These are phyloP conservation scores for Dictyostelium capitatum DNA, from an alignment of 78 protist genomes.

Conservation along the genomic window DNA sequence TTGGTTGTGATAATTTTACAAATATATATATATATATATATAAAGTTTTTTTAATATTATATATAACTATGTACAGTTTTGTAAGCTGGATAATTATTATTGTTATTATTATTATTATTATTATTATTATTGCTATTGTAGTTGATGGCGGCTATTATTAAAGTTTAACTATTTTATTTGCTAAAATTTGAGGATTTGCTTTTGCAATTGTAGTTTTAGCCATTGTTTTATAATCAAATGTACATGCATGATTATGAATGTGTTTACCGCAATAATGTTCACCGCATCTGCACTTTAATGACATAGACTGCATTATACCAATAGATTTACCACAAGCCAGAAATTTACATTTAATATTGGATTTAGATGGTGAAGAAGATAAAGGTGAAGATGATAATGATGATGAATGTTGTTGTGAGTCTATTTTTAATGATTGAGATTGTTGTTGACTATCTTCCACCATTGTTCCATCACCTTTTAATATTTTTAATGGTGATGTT, in stretches of 20 bases:
- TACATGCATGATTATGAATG: conserved; percentile 61
- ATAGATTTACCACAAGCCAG: conserved; percentile 29
- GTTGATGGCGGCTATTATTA: neutral
- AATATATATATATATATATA: no score
- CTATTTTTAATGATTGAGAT: neutral
- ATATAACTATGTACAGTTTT: no score
- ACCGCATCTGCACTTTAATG: conserved; percentile 69
- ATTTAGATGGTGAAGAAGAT: conserved; percentile 33
- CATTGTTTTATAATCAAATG: conserved; percentile 58
- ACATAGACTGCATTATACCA: conserved; percentile 19
- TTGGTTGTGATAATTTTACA: no score
- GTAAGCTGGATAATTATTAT: no score
- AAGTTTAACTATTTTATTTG: conserved; percentile 71
- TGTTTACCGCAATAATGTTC: conserved; percentile 58
- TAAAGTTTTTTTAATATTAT: no score
- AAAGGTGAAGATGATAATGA: conserved; percentile 11
- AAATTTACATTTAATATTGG: conserved; percentile 26
- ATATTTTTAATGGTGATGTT: conserved; percentile 20
- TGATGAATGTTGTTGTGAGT: neutral
- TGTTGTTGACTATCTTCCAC: neutral
- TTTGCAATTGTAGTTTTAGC: conserved; percentile 61
- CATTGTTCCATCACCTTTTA: neutral
- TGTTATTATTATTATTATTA: no score
- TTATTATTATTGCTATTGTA: no score
- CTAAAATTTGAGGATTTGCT: conserved; percentile 77